Percentiles rank a stretch among this genome's conserved stretches.
Conservation (phyloP, 768 basidiomycete genomes). For the Mrakia frigida region DNA sequence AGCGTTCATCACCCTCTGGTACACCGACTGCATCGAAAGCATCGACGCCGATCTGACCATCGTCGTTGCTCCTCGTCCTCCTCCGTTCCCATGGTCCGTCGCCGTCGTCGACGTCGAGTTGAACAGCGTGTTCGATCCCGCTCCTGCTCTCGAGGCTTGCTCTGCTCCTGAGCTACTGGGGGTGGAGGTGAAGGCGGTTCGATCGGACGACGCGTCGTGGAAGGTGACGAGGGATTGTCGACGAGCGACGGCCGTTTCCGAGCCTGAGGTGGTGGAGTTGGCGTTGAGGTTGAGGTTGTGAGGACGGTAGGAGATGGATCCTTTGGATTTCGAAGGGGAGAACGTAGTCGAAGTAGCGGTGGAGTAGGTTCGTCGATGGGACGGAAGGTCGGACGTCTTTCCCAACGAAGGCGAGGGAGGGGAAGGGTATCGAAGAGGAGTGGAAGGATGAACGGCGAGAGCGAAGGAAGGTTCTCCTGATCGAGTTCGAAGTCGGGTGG, state of each 20-base stretch:
- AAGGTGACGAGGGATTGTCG: neutral
- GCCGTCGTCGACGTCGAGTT: neutral
- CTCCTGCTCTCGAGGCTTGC: no score
- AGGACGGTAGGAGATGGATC: neutral
- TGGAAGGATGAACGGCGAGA: conserved; percentile 23
- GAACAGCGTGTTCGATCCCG: neutral
- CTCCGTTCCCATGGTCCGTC: neutral
- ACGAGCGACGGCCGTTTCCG: neutral
- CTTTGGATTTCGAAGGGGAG: neutral
- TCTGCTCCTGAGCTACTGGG: neutral
- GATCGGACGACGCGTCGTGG: neutral
- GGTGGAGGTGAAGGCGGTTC: neutral
- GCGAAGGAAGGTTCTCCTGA: conserved; percentile 1
- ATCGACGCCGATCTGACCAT: neutral
- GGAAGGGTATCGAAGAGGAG: conserved; percentile 1
- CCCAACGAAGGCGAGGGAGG: neutral
- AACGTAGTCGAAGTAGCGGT: conserved; percentile 5
- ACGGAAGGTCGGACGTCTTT: neutral
- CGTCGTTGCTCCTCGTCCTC: neutral
- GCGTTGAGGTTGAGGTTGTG: no score
- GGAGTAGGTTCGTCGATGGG: conserved; percentile 17
- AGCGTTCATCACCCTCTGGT: conserved; percentile 5
- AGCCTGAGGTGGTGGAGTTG: neutral
- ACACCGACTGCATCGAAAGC: neutral
- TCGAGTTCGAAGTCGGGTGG: neutral